Base-by-base conservation (phyloP, 371 early-diverging fungal species). In the Actinomortierella ambigua region DNA sequence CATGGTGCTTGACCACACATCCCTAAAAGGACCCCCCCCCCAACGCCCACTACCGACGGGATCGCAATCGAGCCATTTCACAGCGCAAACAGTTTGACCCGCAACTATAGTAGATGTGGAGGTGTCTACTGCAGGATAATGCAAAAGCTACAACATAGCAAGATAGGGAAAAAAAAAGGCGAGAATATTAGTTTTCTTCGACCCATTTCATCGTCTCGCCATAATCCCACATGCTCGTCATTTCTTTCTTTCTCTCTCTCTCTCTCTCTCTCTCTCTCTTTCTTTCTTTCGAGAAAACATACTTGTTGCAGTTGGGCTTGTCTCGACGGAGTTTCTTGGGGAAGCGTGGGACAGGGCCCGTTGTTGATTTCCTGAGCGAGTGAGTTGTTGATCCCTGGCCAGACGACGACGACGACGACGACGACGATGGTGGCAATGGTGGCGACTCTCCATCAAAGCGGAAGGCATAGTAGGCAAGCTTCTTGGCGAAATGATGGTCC, bases 401-500 rank as follows among this genome's bases (percentile, higher is more conserved):
- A n/a, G n/a, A n/a, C n/a, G n/a, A n/a, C n/a, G n/a, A n/a, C n/a
- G n/a, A n/a, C n/a, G n/a, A n/a, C n/a, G n/a, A n/a, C n/a, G n/a
- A n/a, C n/a, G n/a, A n/a, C n/a, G n/a, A n/a, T n/a, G n/a, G n/a
- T n/a, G n/a, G 27, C 24, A 5, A 20, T 5, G 23, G 28, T 46
- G 48, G 22, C 4, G 51, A 22, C 1, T 44, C 29, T 11, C 7
- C 3, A 42, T 69, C 76, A 3, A 69, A 61, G 15, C 41, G 56
- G 58, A 92, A 91, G 4, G 93, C 65, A 70, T 90, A 91, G 63
- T 91, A 89, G 1, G 91, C 93, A 8, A 95, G 80, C 63, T 89
- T 88, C 57, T 82, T 87, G 1, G 91, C 84, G 27, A 86, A 85
- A 55, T 93, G 90, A 60, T 86, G 82, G 13, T 77, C 68, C n/a